A percentile compares a stretch with the other conserved stretches of the same genome.
phyloP scores from a whole-genome alignment of 2,329 filamentous ascomycete species.

The Aspergillus luchuensis region DNA sequence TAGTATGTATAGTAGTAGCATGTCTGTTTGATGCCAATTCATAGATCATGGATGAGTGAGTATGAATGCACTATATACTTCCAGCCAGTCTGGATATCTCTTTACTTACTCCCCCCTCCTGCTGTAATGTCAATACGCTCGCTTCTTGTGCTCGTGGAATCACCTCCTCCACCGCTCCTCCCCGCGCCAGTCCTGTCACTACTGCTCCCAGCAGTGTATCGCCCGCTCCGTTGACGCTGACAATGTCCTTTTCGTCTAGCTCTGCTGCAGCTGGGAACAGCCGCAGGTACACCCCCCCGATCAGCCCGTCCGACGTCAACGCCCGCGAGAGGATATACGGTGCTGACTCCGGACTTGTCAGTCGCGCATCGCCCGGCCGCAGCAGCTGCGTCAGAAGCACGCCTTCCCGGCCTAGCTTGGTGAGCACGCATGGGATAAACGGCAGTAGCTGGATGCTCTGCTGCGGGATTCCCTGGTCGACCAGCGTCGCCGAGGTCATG shows the following conservation, averaged over 20 bases:
- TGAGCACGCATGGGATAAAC: conserved; percentile 80
- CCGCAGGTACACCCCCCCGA: conserved; percentile 84
- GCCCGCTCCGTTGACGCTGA: conserved; percentile 91
- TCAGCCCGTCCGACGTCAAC: conserved; percentile 54
- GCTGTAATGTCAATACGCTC: conserved; percentile 75
- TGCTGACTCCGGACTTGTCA: conserved; percentile 64
- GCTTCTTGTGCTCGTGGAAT: conserved; percentile 81
- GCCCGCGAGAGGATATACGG: conserved; percentile 72
- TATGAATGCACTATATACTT: not conserved
- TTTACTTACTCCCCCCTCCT: conserved; percentile 66
- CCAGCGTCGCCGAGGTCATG: conserved; percentile 67
- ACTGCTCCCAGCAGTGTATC: conserved; percentile 89
- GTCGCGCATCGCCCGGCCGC: conserved; percentile 64
- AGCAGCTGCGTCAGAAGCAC: conserved; percentile 76
- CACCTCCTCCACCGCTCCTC: conserved; percentile 58
- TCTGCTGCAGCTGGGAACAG: conserved; percentile 68
- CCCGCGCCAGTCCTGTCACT: conserved; percentile 72
- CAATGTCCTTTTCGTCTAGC: conserved; percentile 64
- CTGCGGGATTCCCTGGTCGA: conserved; percentile 79
- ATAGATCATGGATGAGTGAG: no score
- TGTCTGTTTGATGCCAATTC: no score
- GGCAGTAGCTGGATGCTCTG: conserved; percentile 83
- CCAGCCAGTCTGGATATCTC: conserved; percentile 25
- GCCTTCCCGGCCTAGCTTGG: conserved; percentile 76
- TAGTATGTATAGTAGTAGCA: not conserved